These are phyloP conservation scores for Aureobasidium sp. DNA, from an alignment of 2,329 filamentous ascomycete species.

Conservation along the genomic window DNA sequence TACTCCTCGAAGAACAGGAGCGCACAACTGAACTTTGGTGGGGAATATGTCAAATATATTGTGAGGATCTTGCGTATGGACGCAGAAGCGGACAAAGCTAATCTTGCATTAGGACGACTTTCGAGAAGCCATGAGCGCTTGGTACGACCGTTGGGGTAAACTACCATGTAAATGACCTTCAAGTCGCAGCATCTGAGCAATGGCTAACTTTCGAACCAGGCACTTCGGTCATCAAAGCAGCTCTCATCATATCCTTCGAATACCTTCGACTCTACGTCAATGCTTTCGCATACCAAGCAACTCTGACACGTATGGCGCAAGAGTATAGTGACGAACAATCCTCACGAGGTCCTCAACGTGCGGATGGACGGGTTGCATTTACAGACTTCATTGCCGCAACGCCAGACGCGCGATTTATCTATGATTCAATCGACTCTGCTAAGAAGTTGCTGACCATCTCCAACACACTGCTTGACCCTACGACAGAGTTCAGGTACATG, in stretches of 20 bases:
- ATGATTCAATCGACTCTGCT: slow-evolving; percentile 56
- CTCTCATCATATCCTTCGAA: slow-evolving; percentile 54
- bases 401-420: slow-evolving; percentile 58
- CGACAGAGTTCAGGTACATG: slow-evolving; percentile 54
- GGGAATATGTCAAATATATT: slow-evolving; percentile 30
- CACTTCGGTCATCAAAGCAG: slow-evolving; percentile 51
- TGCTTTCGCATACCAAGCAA: slow-evolving; percentile 55
- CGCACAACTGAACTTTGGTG: slow-evolving; percentile 27
- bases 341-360: slow-evolving; percentile 20
- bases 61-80: not conserved
- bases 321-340: slow-evolving; percentile 39
- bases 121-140: slow-evolving; percentile 25
- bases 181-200: not conserved
- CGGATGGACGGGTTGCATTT: slow-evolving; percentile 35
- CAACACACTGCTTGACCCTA: slow-evolving; percentile 51
- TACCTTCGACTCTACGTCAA: slow-evolving; percentile 59
- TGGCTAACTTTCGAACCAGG: slow-evolving; percentile 30
- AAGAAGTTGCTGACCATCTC: slow-evolving; percentile 54
- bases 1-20: slow-evolving; percentile 27
- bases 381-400: slow-evolving; percentile 47
- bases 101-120: slow-evolving; percentile 23
- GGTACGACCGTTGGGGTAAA: slow-evolving; percentile 26
- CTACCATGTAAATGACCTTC: slow-evolving; percentile 18
- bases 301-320: slow-evolving; percentile 23
- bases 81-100: not conserved